Conservation (phyloP, 345 rosid species). For the Garcia nutans region DNA sequence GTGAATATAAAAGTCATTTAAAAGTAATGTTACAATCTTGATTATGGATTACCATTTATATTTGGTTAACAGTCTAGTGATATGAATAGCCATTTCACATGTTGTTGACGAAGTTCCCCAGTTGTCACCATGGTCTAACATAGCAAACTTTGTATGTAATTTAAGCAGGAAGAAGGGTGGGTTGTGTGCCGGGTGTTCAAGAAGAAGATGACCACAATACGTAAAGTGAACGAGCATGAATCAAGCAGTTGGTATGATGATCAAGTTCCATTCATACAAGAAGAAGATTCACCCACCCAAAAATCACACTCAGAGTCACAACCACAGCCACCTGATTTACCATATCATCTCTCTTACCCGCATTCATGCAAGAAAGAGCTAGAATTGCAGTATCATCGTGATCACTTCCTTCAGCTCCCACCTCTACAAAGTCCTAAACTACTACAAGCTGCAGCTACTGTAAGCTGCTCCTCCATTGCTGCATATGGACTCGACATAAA, state of each 20-base stretch:
- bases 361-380: slow-evolving; percentile 71
- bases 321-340: slow-evolving; percentile 21
- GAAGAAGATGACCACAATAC: slow-evolving; percentile 62
- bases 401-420: slow-evolving; percentile 71
- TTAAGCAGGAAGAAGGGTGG: slow-evolving; percentile 81
- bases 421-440: slow-evolving; percentile 71
- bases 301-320: slow-evolving; percentile 47
- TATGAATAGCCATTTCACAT: no score
- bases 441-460: slow-evolving; percentile 43
- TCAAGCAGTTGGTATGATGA: slow-evolving; percentile 82
- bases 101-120: no score
- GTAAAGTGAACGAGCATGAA: slow-evolving; percentile 49
- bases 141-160: not conserved
- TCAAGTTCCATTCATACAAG: slow-evolving; percentile 65
- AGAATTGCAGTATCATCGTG: slow-evolving; percentile 44
- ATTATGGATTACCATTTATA: no score
- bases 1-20: no score
- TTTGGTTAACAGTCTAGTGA: no score
- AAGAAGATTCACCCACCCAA: slow-evolving; percentile 58
- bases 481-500: slow-evolving; percentile 42
- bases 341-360: slow-evolving; percentile 46
- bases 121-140: no score
- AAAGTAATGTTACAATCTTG: no score
- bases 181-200: slow-evolving; percentile 94
- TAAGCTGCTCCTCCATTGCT: slow-evolving; percentile 45